phyloP scores from a whole-genome alignment of 2,329 filamentous ascomycete species.

The Penicillium sp. region DNA sequence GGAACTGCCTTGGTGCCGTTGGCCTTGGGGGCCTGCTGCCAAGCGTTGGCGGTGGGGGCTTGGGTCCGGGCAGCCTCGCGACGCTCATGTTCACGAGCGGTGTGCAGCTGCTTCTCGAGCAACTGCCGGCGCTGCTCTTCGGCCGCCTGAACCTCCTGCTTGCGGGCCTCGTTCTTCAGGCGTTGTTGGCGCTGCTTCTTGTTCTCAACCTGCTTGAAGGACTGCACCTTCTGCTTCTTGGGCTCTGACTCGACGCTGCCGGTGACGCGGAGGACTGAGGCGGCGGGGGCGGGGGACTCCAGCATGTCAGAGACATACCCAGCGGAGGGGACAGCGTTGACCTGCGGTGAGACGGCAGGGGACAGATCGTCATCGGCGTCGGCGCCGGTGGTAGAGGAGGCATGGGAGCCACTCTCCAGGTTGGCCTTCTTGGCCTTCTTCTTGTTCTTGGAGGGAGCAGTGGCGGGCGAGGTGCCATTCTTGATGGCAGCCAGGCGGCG shows the following conservation, averaged over 20 bases:
- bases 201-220: slow-evolving; percentile 69
- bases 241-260: slow-evolving; percentile 58
- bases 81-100: slow-evolving; percentile 78
- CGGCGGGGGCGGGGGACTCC: slow-evolving; percentile 66
- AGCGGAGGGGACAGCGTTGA: slow-evolving; percentile 45
- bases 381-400: slow-evolving; percentile 69
- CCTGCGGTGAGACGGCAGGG: slow-evolving; percentile 64
- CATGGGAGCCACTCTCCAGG: slow-evolving; percentile 54
- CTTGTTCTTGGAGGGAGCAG: slow-evolving; percentile 47
- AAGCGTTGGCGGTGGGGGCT: slow-evolving; percentile 54
- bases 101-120: slow-evolving; percentile 79
- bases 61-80: slow-evolving; percentile 63
- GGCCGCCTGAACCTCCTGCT: slow-evolving; percentile 70
- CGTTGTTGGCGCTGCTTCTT: slow-evolving; percentile 97
- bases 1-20: slow-evolving; percentile 25
- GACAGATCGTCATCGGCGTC: slow-evolving; percentile 83
- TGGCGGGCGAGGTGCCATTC: slow-evolving; percentile 62
- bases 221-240: slow-evolving; percentile 61
- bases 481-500: slow-evolving; percentile 70
- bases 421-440: slow-evolving; percentile 71
- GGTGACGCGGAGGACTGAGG: slow-evolving; percentile 76
- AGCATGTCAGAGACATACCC: slow-evolving; percentile 90
- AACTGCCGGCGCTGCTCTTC: slow-evolving; percentile 75
- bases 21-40: slow-evolving; percentile 39
- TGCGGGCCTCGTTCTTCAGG: slow-evolving; percentile 80